These are phyloP conservation scores for Parmales sp. DNA, from an alignment of 108 stramenopile genomes.

Conservation along the genomic window DNA sequence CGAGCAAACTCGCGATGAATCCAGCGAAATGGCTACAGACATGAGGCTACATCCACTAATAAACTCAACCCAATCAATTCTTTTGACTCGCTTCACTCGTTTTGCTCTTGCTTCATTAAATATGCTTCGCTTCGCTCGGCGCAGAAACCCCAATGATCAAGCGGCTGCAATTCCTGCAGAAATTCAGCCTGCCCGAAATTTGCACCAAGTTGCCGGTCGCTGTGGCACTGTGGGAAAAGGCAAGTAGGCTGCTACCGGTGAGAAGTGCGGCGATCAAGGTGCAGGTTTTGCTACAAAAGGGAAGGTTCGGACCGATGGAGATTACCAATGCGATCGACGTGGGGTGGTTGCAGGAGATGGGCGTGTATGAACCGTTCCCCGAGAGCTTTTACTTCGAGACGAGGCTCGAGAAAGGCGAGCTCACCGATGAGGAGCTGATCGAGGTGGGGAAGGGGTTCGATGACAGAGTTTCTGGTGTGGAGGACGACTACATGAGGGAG, in stretches of 20 bases:
- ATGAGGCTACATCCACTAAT: no score
- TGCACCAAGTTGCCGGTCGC: neutral
- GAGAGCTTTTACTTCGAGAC: neutral
- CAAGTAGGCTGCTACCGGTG: neutral
- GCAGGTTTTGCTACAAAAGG: neutral
- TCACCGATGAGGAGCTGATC: neutral
- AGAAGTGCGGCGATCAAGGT: neutral
- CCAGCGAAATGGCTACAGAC: no score
- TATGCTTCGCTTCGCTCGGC: no score
- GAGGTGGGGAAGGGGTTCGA: neutral
- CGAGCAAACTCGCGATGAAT: no score
- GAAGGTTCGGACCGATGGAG: neutral
- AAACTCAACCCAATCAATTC: no score
- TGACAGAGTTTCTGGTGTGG: neutral
- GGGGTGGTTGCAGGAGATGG: neutral
- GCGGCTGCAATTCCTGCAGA: slow-evolving; percentile 4
- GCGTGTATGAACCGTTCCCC: neutral
- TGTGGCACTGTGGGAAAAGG: neutral
- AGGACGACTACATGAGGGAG: slow-evolving; percentile 1
- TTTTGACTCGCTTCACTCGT: no score
- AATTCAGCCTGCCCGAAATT: neutral
- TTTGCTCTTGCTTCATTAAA: no score
- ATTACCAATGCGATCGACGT: neutral
- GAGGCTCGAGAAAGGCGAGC: neutral
- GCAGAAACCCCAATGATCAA: neutral